Evolutionary conservation across 371 early-diverging fungal species (phyloP).

Genomic region (Mucor indicus): DNA sequence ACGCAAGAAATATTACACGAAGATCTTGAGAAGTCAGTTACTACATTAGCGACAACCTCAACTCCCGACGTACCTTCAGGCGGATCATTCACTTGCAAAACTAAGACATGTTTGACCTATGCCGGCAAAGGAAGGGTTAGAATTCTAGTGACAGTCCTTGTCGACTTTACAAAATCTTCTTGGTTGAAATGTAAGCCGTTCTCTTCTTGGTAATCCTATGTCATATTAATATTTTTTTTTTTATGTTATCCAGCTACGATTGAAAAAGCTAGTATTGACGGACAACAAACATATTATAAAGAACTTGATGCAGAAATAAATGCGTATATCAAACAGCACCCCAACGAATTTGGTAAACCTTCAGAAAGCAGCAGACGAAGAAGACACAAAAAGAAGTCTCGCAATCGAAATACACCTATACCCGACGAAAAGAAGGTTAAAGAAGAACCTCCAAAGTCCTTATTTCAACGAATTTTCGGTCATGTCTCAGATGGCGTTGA

Average conservation of each 20-base stretch:
- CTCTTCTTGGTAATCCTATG: not conserved
- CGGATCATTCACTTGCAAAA: conserved; percentile 70
- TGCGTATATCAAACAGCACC: conserved; percentile 2
- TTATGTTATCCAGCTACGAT: conserved; percentile 10
- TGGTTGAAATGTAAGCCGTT: conserved; percentile 65
- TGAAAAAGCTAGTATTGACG: conserved; percentile 42
- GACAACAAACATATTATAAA: conserved; percentile 57
- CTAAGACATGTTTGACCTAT: conserved; percentile 79
- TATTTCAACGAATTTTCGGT: conserved; percentile 3
- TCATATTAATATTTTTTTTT: not conserved
- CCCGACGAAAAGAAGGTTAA: not conserved
- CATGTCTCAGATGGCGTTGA: conserved; percentile 9
- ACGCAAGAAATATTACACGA: conserved; percentile 55
- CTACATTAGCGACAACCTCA: conserved; percentile 56
- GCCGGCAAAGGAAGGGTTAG: conserved; percentile 55
- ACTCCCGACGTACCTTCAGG: conserved; percentile 89
- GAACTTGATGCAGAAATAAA: conserved; percentile 36
- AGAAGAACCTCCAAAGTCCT: not conserved
- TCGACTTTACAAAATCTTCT: conserved; percentile 71
- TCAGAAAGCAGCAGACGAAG: conserved; percentile 1
- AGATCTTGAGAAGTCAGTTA: conserved; percentile 55
- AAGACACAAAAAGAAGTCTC: conserved; percentile 4
- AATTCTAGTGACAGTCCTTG: conserved; percentile 61
- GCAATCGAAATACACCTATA: not conserved
- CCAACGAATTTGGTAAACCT: conserved; percentile 1